Percentiles rank a stretch among this genome's conserved stretches.
Conservation (phyloP, 352 stramenopile genomes). For the Paralagenidium karlingii region DNA sequence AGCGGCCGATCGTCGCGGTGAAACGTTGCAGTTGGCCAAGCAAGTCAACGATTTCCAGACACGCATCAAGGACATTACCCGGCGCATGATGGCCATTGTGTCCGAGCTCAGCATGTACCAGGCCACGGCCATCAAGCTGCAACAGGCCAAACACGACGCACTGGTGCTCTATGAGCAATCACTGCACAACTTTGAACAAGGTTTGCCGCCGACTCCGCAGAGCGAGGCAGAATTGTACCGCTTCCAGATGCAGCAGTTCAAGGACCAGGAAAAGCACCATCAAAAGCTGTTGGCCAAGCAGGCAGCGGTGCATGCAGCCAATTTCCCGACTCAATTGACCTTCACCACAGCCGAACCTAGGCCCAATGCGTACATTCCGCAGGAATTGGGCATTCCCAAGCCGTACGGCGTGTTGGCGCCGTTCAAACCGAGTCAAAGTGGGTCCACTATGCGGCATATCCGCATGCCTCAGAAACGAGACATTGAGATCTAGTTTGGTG, state of each 20-base stretch:
- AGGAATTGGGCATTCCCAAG: conserved; percentile 87
- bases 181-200: conserved; percentile 33
- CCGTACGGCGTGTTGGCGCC: conserved; percentile 85
- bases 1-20: conserved; percentile 54
- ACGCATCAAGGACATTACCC: conserved; percentile 84
- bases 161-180: conserved; percentile 58
- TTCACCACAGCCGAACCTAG: conserved; percentile 85
- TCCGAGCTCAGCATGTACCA: conserved; percentile 94
- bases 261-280: conserved; percentile 26
- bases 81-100: conserved; percentile 91
- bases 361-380: conserved; percentile 91
- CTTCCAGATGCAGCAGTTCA: conserved; percentile 34
- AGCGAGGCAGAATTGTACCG: conserved; percentile 68
- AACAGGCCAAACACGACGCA: conserved; percentile 83
- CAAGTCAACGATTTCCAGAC: conserved; percentile 86
- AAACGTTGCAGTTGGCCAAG: conserved; percentile 76
- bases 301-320: conserved; percentile 30
- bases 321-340: conserved; percentile 55
- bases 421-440: conserved; percentile 84
- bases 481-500: conserved; percentile 94
- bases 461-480: conserved; percentile 69
- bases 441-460: conserved; percentile 89
- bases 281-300: conserved; percentile 25
- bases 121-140: conserved; percentile 87
- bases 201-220: conserved; percentile 58